Evolutionary conservation across 2,329 filamentous ascomycete species (phyloP).

Genomic region (Fulvia fulva): DNA sequence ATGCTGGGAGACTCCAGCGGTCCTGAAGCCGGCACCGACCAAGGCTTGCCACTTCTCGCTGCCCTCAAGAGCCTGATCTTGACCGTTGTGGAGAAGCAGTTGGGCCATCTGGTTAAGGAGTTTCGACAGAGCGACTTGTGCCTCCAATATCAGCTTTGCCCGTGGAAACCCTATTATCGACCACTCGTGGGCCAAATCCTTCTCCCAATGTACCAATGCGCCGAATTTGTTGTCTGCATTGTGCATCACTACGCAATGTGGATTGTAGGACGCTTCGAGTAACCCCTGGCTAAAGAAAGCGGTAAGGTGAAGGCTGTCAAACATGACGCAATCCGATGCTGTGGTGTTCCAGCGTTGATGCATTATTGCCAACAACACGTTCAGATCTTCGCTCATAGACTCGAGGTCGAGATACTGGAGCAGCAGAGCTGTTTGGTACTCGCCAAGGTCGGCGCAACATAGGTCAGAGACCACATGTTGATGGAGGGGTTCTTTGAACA

Average conservation of each 20-base stretch:
- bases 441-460: no score
- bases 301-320: conserved; percentile 9
- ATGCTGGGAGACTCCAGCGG: no score
- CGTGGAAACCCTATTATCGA: conserved; percentile 14
- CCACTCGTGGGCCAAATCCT: conserved; percentile 8
- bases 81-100: background rate
- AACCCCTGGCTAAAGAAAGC: background rate
- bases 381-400: conserved; percentile 12
- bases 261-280: conserved; percentile 6
- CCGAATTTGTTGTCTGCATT: conserved; percentile 4
- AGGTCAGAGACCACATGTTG: no score
- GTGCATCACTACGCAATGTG: conserved; percentile 16
- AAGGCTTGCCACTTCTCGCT: conserved; percentile 3
- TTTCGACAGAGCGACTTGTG: background rate
- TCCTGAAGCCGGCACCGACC: no score
- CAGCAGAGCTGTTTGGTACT: no score
- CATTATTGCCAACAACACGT: conserved; percentile 11
- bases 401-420: conserved; percentile 19
- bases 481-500: no score
- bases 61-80: background rate
- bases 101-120: background rate
- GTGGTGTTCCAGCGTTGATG: conserved; percentile 8
- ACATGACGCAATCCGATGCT: conserved; percentile 10
- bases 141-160: conserved; percentile 7
- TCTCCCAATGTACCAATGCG: conserved; percentile 9